Base-by-base conservation (phyloP, 345 rosid species). In the Diplotaxis tenuifolia region DNA sequence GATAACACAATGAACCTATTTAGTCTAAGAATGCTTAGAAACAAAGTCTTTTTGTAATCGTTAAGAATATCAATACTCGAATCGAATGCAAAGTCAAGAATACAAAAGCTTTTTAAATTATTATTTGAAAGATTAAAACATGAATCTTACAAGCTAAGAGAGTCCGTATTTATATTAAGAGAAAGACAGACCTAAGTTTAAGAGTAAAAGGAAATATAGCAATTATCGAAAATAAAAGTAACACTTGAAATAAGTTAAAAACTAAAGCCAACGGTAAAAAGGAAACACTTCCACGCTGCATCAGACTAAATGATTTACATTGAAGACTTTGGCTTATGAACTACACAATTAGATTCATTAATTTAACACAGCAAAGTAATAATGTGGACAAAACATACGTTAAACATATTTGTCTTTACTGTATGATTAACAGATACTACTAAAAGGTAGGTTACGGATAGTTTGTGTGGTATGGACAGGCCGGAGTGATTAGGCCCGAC, bases 401-500 rank as follows among this genome's bases (percentile, higher is more conserved):
- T 9, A 9, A 52, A 20, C 22, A 52, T 20, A 9, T 72, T 63
- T 53, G 40, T 61, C 40, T 64, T 54, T 53, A 20, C 18, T 54
- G 6, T 19, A 12, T 27, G 16, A 73, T 32, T 63, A 64, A 20
- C 34, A 4, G 2, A 20, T 11, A 14, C 47, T 45, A 57, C 19
- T 25, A 38, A 57, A 49, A 49, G 7, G 36, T 9, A 61, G 4
- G 50, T 6, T 21, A 61, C 16, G 3, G 19, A 23, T 62, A 36
- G 42, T 5, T 72, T 22, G 59, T 22, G 7, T 59, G 56, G 18
- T 27, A 53, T 27, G 53, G 53, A 45, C 9, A 47, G 3, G n/a
- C n/a, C n/a, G n/a, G 60, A 50, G 25, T 32, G 31, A 65, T 31
- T 11, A 65, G 18, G 18, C 21, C 53, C 19, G 79, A 68, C 79